Base-by-base conservation (phyloP, 2,329 filamentous ascomycete genomes). In the Colletotrichum tropicicola region DNA sequence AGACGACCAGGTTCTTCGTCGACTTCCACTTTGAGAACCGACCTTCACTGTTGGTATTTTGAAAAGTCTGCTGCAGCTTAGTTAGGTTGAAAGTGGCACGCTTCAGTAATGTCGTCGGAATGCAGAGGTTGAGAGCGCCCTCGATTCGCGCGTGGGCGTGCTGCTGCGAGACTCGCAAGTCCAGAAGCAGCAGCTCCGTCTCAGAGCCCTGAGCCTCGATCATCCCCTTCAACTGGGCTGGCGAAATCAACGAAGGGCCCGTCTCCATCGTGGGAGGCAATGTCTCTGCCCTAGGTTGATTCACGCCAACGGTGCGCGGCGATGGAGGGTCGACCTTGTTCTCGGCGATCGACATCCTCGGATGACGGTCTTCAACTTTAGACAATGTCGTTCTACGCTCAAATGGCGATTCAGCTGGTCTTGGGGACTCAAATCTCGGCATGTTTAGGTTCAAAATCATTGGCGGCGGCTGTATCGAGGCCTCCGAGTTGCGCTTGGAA, bases 91-190 rank as follows among this genome's bases (percentile, higher is more conserved):
- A 98, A 0, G 94, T 97, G 1, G 93, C 90, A 52, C 96, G 86
- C 78, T 98, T 98, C 17, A 99, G 80, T 13, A 99, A 81, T 0
- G 95, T 98, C 0, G 96, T 98, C 0, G 96, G 96, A 66, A 98
- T 97, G 74, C 96, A 98, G 5, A 99, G 82, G 74, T 97, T 98
- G 30, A 99, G 80, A 0, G 95, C 93, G n/a, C 91, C 90, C 52
- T 84, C 81, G 58, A 98, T 92, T 28, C 92, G 89, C 21, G 92
- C 90, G 47, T 87, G 84, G 1, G 89, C 86, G 73, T 91, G 98
- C 69, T 95, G 93, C 19, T 94, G 93, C 27, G 91, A 92, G 0
- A 97, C 94, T 39, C 96, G 89, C 21, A 98, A 86, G 75, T 99
- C 96, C 5, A 99, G 81, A 1, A 98, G 75, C 30, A 99, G 80